Conservation (phyloP, 2,329 filamentous ascomycete species). For the Fusarium sp. region DNA sequence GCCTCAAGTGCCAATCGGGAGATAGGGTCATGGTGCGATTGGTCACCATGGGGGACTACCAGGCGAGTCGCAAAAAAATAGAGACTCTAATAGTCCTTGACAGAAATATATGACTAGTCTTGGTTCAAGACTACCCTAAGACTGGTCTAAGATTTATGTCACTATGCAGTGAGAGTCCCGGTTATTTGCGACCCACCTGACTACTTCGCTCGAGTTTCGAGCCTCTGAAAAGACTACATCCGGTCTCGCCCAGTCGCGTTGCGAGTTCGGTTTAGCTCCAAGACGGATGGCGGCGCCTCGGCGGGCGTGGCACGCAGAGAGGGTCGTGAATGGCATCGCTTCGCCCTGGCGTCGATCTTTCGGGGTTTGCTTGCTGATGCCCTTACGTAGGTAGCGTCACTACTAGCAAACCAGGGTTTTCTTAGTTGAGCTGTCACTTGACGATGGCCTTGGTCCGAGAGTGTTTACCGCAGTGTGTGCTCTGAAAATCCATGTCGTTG, state of each 20-base stretch:
- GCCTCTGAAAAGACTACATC: conserved; percentile 12
- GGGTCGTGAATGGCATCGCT: conserved; percentile 27
- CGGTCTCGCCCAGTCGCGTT: conserved; percentile 26
- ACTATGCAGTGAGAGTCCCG: too few relatives aligned
- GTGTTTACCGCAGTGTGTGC: conserved; percentile 17
- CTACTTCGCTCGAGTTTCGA: conserved; percentile 5
- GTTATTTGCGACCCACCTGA: too few relatives aligned
- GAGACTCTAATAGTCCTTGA: too few relatives aligned
- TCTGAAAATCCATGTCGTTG: neutral
- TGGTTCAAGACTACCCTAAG: too few relatives aligned
- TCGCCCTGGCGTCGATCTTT: conserved; percentile 6
- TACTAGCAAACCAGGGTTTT: conserved; percentile 5
- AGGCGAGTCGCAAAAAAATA: too few relatives aligned
- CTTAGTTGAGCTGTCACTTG: conserved; percentile 12
- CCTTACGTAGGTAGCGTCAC: conserved; percentile 5
- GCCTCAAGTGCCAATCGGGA: conserved; percentile 3
- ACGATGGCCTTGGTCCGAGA: neutral
- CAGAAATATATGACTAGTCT: too few relatives aligned
- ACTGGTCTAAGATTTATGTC: too few relatives aligned
- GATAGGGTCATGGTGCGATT: conserved; percentile 8
- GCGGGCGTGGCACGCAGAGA: conserved; percentile 25
- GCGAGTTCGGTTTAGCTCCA: conserved; percentile 14
- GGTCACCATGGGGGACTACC: neutral
- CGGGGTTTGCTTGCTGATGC: neutral
- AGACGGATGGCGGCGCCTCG: conserved; percentile 25